Conservation (phyloP, 2,329 filamentous ascomycete species). For the Botrytis deweyae region DNA sequence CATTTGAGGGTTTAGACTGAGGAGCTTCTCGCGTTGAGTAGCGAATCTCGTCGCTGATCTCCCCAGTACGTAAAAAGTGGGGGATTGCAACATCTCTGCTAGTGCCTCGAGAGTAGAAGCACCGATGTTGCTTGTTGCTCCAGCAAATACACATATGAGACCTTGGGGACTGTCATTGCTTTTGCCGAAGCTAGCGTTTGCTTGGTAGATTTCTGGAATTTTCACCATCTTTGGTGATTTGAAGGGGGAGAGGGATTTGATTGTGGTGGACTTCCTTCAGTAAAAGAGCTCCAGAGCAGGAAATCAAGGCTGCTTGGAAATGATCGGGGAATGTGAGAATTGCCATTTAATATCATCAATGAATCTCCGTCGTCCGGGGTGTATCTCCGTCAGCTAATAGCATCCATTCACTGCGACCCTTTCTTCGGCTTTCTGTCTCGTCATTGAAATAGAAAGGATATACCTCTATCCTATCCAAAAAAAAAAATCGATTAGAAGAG, state of each 20-base stretch:
- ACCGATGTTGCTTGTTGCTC: neutral
- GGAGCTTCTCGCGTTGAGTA: neutral
- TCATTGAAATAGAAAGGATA: neutral
- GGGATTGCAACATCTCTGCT: neutral
- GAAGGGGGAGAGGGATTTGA: neutral
- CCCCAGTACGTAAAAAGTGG: neutral
- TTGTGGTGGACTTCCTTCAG: neutral
- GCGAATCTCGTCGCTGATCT: neutral
- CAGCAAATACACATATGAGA: neutral
- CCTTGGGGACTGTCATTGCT: neutral
- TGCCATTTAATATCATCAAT: neutral
- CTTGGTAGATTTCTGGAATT: neutral
- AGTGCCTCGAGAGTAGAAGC: neutral
- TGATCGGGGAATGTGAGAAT: accelerated
- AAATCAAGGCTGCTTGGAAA: neutral
- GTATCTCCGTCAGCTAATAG: neutral
- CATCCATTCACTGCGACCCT: conserved; percentile 29
- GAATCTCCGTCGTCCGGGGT: neutral
- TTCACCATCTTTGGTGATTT: neutral
- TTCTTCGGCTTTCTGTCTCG: neutral
- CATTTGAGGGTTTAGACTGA: neutral
- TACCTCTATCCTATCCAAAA: neutral
- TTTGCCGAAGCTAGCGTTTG: neutral
- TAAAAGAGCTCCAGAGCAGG: neutral
- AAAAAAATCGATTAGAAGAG: accelerated